These are phyloP conservation scores for Funneliformis geosporum DNA, from an alignment of 192 early-diverging fungal genomes.

Conservation along the genomic window DNA sequence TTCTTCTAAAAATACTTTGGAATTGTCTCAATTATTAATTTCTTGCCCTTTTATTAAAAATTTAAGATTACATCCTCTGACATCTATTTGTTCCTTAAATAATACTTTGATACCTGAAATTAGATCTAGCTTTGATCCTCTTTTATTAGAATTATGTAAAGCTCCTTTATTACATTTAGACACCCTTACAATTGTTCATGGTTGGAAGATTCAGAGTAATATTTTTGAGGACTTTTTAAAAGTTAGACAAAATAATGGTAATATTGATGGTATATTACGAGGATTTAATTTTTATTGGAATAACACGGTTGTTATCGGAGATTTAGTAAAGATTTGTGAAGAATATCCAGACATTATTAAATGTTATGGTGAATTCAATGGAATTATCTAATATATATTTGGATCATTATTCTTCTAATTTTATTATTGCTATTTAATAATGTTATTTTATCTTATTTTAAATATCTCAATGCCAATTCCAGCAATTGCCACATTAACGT, in stretches of 20 bases:
- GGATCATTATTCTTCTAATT: too few relatives aligned
- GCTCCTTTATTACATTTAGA: not conserved
- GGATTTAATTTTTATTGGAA: slow-evolving; percentile 13
- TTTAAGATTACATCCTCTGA: not conserved
- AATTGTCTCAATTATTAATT: not conserved
- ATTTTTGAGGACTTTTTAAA: not conserved
- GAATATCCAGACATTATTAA: not conserved
- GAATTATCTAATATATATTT: too few relatives aligned
- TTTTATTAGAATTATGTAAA: not conserved
- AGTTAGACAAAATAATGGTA: not conserved
- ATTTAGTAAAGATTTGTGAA: not conserved
- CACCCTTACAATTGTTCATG: not conserved
- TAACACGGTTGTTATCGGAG: not conserved
- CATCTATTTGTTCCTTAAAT: not conserved
- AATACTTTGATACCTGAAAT: too few relatives aligned
- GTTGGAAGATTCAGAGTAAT: not conserved
- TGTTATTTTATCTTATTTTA: slow-evolving; percentile 15
- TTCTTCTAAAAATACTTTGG: not conserved
- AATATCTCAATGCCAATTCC: slow-evolving; percentile 66
- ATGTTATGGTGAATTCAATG: not conserved
- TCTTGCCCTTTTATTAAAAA: not conserved
- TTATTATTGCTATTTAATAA: not conserved
- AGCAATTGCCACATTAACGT: slow-evolving; percentile 41
- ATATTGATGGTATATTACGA: not conserved
- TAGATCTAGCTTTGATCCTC: not conserved